Evolutionary conservation across 129 eudicot genomes (phyloP).

Genomic region (Pittosporum tobira): DNA sequence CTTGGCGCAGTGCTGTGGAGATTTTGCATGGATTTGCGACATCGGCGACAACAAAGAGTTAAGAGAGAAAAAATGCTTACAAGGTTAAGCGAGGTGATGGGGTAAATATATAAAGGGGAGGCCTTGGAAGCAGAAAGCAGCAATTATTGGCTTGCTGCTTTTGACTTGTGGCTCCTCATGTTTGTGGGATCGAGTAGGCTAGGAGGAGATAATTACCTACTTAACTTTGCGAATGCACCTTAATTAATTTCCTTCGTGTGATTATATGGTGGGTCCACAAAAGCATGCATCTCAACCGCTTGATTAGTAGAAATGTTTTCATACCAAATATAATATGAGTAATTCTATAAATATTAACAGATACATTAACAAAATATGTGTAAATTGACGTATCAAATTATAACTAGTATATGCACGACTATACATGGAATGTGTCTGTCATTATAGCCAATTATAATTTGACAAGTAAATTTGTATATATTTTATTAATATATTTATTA

Average conservation of each 20-base stretch:
- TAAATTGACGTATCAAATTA: too few relatives aligned
- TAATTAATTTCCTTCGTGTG: conserved; percentile 1
- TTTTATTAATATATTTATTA: too few relatives aligned
- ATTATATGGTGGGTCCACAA: conserved; percentile 10
- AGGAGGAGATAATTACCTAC: background rate
- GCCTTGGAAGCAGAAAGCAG: conserved; percentile 3
- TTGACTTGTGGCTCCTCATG: conserved; percentile 20
- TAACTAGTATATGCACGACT: too few relatives aligned
- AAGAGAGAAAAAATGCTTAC: conserved; percentile 8
- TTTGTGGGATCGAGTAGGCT: background rate
- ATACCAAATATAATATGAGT: too few relatives aligned
- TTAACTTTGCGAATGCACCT: background rate
- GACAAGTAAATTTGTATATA: too few relatives aligned
- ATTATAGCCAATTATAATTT: too few relatives aligned
- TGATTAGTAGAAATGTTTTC: conserved; percentile 10
- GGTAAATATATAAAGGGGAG: background rate
- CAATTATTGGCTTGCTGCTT: conserved; percentile 22
- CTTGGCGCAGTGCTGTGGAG: conserved; percentile 90
- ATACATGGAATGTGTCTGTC: too few relatives aligned
- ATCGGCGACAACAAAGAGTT: conserved; percentile 24
- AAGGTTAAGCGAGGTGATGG: background rate
- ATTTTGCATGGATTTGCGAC: conserved; percentile 67
- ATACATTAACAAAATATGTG: too few relatives aligned
- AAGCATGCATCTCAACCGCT: background rate
- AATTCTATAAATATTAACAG: too few relatives aligned